Base-by-base conservation (phyloP, 163 green algal species). In the Scenedesmus sp. region DNA sequence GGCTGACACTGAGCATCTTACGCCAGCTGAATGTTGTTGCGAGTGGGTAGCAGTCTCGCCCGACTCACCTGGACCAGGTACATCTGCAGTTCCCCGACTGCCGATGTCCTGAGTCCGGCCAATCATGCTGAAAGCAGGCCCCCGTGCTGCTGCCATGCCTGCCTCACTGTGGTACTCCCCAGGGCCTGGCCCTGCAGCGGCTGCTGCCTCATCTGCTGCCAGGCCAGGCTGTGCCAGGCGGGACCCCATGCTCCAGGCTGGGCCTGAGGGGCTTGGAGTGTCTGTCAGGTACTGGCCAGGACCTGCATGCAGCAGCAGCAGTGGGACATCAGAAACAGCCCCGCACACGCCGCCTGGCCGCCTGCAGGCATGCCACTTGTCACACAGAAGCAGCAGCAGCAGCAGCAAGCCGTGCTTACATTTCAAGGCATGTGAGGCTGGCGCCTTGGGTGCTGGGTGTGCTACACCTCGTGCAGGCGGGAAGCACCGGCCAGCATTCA, bases 141-240 rank as follows among this genome's bases (percentile, higher is more conserved):
- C 83, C 22, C 40, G 37, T 40, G 65, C 65, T 76, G 65, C 65
- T 40, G 30, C 30, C 4, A 40, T 16, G 5, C 61, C 61, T 37
- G 5, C 61, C 30, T 76, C 61, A 76, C 61, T 68, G 37, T 88
- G 59, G 22, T 88, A 49, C 7, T 88, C 83, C 16, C 82, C 82
- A 53, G 82, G 82, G 24, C 82, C 82, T 42, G 82, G 82, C 7
- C n/a, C 44, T 65, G 53, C 53, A 26, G 53, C 76, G 30, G 76
- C 81, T 72, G 81, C 82, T 22, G 53, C 33, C 0, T 7, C 82
- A 16, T 61, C 53, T 79, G 53, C 20, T n/a, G 80, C 80, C 3
- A 9, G 5, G 30, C 35, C 80, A 86, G 44, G 43, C 30, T 42
- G 51, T n/a, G 30, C 30, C 65, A 76, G 65, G 65, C 40, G 40